Evolutionary conservation across 192 early-diverging fungal genomes (phyloP), one percentile per base, ranked within the genome.

Genomic region (Podila epicladia): DNA sequence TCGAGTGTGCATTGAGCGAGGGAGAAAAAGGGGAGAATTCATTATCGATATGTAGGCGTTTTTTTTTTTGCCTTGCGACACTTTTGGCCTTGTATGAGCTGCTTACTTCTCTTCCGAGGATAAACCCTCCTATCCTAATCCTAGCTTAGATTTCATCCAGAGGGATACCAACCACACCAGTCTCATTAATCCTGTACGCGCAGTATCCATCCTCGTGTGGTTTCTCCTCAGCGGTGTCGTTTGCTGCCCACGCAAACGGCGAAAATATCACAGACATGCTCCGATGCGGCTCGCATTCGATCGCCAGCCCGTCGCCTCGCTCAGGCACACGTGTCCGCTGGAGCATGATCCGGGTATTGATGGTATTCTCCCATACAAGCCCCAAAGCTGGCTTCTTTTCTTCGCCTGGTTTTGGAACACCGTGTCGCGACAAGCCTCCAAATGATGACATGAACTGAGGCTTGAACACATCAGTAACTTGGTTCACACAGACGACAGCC

Each of bases 401-500:
- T 75, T 78, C 84, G 63, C 32, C 70, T 62, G 48, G n/a, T 22
- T 29, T 55, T 45, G 60, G 35, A 62, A 75, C 58, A 64, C 17
- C 48, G 28, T 8, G 9, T 58, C 20, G 49, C 60, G 59, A 53
- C 59, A 22, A 29, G 59, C 24, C 50, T 53, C 50, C 53, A 55
- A 26, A 15, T 33, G 22, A 72, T 33, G 32, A 67, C 64, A 33
- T 48, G 22, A 12, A 74, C 29, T 74, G 64, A 20, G 61, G 38
- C 5, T 15, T 29, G 33, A 67, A 64, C 4, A 76, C 71, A 41
- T 63, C 64, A 57, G 58, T 69, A 20, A 96, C 95, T 78, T 98
- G 95, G 82, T 98, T 98, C 13, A 93, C 72, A 67, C 91, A 95
- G 0, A 97, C 83, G 17, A 97, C 82, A 12, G 91, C 91, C 20